Evolutionary conservation across 2,329 filamentous ascomycete genomes (phyloP).

Genomic region (Cercospora sesami): DNA sequence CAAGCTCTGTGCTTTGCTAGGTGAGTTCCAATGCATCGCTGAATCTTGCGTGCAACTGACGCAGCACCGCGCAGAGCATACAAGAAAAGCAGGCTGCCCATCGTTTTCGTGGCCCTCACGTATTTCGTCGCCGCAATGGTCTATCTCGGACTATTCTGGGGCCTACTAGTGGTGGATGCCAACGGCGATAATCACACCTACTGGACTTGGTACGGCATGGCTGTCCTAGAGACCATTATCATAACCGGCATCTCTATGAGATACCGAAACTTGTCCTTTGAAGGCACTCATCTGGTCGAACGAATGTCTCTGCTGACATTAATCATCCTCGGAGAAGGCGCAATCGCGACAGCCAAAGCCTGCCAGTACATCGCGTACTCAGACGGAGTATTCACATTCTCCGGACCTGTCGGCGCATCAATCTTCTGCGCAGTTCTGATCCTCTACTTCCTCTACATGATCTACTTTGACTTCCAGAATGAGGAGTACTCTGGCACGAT

Average conservation of each 20-base stretch:
- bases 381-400: constrained; percentile 22
- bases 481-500: constrained; percentile 31
- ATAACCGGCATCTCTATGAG: constrained; percentile 37
- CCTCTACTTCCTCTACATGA: constrained; percentile 36
- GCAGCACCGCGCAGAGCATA: constrained; percentile 27
- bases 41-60: neutral
- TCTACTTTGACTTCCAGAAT: constrained; percentile 32
- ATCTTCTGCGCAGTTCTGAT: constrained; percentile 39
- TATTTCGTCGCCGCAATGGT: constrained; percentile 39
- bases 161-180: constrained; percentile 23
- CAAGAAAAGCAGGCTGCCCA: constrained; percentile 35
- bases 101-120: constrained; percentile 38
- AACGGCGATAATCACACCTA: constrained; percentile 40
- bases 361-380: constrained; percentile 40
- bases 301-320: constrained; percentile 43
- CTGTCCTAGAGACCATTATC: constrained; percentile 36
- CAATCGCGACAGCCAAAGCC: constrained; percentile 40
- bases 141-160: constrained; percentile 38
- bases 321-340: constrained; percentile 44
- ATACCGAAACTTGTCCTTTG: constrained; percentile 41
- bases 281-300: constrained; percentile 43
- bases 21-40: neutral
- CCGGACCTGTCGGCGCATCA: constrained; percentile 35
- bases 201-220: constrained; percentile 56
- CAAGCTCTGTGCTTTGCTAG: constrained; percentile 40